Evolutionary conservation across 2,329 filamentous ascomycete species (phyloP).

Genomic region (Venturia aucupariae): DNA sequence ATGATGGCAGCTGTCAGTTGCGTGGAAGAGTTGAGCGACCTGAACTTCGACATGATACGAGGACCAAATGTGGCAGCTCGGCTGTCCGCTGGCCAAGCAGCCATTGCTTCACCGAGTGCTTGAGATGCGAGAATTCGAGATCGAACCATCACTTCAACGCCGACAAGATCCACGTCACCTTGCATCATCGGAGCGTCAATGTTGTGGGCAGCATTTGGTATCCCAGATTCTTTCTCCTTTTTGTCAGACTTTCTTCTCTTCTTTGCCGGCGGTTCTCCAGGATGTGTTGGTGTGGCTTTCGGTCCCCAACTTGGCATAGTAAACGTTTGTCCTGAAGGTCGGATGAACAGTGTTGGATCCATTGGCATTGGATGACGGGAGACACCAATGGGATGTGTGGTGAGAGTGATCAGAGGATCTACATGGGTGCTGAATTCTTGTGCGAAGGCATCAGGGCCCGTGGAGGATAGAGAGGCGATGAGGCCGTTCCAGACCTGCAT

Average conservation of each 20-base stretch:
- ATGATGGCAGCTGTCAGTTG: conserved; percentile 77
- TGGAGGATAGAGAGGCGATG: conserved; percentile 54
- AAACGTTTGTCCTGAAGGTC: conserved; percentile 83
- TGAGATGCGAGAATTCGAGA: conserved; percentile 80
- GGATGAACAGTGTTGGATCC: conserved; percentile 81
- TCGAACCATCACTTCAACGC: conserved; percentile 76
- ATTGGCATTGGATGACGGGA: conserved; percentile 85
- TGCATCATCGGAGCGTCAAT: conserved; percentile 97
- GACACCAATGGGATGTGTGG: conserved; percentile 85
- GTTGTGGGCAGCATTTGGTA: conserved; percentile 57
- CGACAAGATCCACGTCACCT: conserved; percentile 90
- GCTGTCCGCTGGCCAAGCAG: conserved; percentile 55
- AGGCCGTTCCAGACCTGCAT: conserved; percentile 80
- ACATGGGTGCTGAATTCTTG: conserved; percentile 67
- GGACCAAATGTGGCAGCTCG: conserved; percentile 56
- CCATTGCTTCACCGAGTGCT: conserved; percentile 79
- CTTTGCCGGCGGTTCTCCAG: conserved; percentile 53
- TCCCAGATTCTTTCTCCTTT: conserved; percentile 49
- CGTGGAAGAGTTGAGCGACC: conserved; percentile 70
- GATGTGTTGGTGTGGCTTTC: conserved; percentile 20
- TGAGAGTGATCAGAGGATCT: conserved; percentile 71
- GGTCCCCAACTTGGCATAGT: conserved; percentile 36
- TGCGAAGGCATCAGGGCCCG: conserved; percentile 55
- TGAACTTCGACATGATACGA: conserved; percentile 55
- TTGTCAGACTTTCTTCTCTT: conserved; percentile 80